phyloP scores from a whole-genome alignment of 306 rosid genomes.

The Abrus pulchellus region DNA sequence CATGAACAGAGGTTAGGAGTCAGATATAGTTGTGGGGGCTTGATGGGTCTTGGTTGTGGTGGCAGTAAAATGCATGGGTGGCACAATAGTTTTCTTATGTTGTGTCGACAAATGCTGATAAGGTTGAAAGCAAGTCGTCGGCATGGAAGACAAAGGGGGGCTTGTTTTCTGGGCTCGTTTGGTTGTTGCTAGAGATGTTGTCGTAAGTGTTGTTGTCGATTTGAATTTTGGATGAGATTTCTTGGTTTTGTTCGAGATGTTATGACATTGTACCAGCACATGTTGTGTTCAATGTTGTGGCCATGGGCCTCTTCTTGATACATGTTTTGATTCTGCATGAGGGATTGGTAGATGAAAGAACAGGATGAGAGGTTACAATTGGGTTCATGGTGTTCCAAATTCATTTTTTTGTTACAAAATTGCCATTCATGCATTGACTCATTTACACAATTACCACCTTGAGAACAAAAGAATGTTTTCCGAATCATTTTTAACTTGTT shows the following conservation, averaged over 20 bases:
- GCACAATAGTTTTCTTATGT: background rate
- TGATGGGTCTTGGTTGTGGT: background rate
- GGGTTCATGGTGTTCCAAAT: background rate
- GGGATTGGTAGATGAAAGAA: background rate
- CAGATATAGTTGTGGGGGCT: background rate
- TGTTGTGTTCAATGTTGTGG: background rate
- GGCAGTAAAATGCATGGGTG: background rate
- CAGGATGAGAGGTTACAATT: background rate
- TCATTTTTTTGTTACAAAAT: background rate
- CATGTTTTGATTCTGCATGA: background rate
- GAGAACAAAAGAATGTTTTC: background rate
- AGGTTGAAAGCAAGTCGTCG: conserved; percentile 24
- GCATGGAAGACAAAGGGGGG: background rate
- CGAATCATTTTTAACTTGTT: background rate
- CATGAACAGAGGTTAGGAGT: conserved; percentile 26
- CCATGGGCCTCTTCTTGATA: background rate
- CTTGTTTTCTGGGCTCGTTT: background rate
- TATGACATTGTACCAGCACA: conserved; percentile 19
- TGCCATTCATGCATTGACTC: background rate
- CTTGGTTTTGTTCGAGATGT: background rate
- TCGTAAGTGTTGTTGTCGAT: background rate
- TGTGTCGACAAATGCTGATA: conserved; percentile 19
- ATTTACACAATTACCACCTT: background rate
- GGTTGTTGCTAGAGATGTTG: conserved; percentile 13
- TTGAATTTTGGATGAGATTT: conserved; percentile 19